Conservation (phyloP, 140 eudicot genomes). For the Stevia rebaudiana region DNA sequence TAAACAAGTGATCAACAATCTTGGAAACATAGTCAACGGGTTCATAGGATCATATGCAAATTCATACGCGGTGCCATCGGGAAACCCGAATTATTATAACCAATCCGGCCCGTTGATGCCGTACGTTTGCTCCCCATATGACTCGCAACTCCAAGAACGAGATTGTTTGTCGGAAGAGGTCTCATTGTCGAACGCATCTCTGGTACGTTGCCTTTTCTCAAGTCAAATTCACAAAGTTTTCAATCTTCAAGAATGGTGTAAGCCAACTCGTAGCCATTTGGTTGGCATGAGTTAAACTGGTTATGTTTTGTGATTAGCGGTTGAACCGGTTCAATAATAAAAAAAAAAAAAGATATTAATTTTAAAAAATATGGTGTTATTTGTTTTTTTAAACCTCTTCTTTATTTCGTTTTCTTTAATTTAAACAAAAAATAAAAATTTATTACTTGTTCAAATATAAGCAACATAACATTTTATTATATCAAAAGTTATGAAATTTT, state of each 20-base stretch:
- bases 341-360: too few relatives aligned
- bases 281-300: neutral
- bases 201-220: conserved; percentile 38
- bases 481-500: too few relatives aligned
- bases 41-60: conserved; percentile 72
- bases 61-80: conserved; percentile 43
- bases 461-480: too few relatives aligned
- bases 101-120: conserved; percentile 92
- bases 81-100: conserved; percentile 47
- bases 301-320: neutral
- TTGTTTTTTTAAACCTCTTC: too few relatives aligned
- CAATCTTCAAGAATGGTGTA: neutral
- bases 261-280: neutral
- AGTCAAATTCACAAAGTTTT: conserved; percentile 1
- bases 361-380: too few relatives aligned
- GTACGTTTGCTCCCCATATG: conserved; percentile 74
- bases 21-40: conserved; percentile 57
- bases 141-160: conserved; percentile 70
- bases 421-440: too few relatives aligned
- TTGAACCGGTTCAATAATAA: neutral
- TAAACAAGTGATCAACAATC: conserved; percentile 61
- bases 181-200: conserved; percentile 69
- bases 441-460: too few relatives aligned
- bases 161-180: conserved; percentile 54
- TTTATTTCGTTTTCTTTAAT: too few relatives aligned